Base-by-base conservation (phyloP, 371 early-diverging fungal genomes). In the Circinella umbellata region DNA sequence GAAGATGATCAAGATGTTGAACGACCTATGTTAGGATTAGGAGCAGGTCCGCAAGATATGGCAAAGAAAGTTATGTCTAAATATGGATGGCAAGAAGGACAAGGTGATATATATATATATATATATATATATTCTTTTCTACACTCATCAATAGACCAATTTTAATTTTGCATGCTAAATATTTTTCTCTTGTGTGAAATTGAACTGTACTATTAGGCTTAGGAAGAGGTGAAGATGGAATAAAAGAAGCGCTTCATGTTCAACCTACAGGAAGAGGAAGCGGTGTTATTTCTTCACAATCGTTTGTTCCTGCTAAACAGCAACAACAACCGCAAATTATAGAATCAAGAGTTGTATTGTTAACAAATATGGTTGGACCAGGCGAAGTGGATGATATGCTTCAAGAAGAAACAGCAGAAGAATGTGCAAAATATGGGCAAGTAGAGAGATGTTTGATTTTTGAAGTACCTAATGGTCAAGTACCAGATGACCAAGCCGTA, bases 351-450 rank as follows among this genome's bases (percentile, higher is more conserved):
- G 88, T 89, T 0, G 81, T 89, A 54, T 68, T 89, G 46, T 70
- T 90, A 27, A 88, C 86, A 11, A 89, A 90, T 46, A 90, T 89
- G 87, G 87, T 93, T 14, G 86, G 88, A 3, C 88, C 90, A 37
- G 92, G 91, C 7, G 90, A 92, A 61, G 88, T 90, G 6, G 94
- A 94, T 70, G 89, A 90, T 64, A 80, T 82, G 59, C 74, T 94
- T 7, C 88, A 91, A 70, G 86, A 88, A 20, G 94, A 94, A 76
- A 92, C 93, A 27, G 86, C 89, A 3, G 90, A 89, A 11, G 94
- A 94, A 73, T 93, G 92, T 68, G 77, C 82, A 35, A 91, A 91
- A 71, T 94, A 88, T 64, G 94, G 94, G 1, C 69, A 81, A 42
- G 93, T 94, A 0, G 84, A 86, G 20, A 76, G 88, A 38, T 92